Evolutionary conservation across 2,329 filamentous ascomycete species (phyloP).

Genomic region (Ilyonectria mors-panacis): DNA sequence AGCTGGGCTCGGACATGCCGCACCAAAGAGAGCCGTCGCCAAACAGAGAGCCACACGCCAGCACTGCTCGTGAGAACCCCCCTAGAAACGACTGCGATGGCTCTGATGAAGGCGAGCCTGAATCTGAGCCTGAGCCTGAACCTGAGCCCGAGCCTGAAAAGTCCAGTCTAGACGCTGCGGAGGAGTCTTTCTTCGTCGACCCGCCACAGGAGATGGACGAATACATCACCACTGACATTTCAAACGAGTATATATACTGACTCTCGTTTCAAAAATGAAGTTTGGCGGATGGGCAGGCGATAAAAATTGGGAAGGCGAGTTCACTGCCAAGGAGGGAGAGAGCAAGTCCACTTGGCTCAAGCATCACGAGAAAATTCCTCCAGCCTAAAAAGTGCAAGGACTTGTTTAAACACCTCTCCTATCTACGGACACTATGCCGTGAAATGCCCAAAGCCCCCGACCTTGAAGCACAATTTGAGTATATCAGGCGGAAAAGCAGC

Average conservation of each 20-base stretch:
- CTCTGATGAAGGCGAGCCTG: background rate
- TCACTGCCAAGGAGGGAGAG: conserved; percentile 14
- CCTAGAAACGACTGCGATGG: background rate
- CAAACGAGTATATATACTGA: conserved; percentile 19
- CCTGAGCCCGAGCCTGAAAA: background rate
- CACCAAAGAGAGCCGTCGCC: background rate
- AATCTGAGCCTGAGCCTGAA: conserved; percentile 1
- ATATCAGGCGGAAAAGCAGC: conserved; percentile 26
- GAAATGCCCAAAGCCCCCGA: conserved; percentile 32
- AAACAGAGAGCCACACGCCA: conserved; percentile 4
- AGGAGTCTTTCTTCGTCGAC: conserved; percentile 43
- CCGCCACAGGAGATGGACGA: conserved; percentile 25
- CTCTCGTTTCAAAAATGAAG: conserved; percentile 27
- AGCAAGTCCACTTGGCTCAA: conserved; percentile 11
- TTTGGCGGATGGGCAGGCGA: conserved; percentile 27
- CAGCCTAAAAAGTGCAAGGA: conserved; percentile 15
- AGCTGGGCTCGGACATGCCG: conserved; percentile 28
- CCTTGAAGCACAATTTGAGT: conserved; percentile 32
- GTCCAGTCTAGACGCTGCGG: background rate
- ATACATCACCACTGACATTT: conserved; percentile 22
- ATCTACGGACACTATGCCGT: conserved; percentile 34
- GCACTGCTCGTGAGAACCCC: background rate
- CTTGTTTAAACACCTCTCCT: conserved; percentile 33
- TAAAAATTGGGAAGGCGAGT: conserved; percentile 30
- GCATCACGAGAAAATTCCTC: background rate